Conservation (phyloP, 768 basidiomycete genomes). For the Clathrus columnatus region DNA sequence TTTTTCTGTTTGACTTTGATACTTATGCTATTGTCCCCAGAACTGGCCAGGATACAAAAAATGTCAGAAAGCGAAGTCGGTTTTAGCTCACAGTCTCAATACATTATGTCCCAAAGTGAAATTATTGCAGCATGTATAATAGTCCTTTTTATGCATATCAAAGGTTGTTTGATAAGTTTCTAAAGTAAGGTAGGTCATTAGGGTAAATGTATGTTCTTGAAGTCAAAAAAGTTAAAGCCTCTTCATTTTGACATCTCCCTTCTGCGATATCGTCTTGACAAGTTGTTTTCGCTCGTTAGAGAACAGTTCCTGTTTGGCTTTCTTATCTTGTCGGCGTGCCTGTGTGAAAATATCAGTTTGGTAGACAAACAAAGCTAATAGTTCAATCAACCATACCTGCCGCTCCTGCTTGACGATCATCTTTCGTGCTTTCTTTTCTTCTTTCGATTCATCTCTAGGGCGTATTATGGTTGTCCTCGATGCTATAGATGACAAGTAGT, state of each 20-base stretch:
- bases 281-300: slow-evolving; percentile 54
- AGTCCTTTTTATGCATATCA: no score
- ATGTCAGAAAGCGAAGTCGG: slow-evolving; percentile 5
- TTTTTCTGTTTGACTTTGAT: background rate
- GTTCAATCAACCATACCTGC: slow-evolving; percentile 25
- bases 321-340: slow-evolving; percentile 57
- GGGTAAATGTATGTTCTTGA: no score
- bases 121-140: no score
- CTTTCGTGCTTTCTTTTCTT: slow-evolving; percentile 68
- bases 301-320: slow-evolving; percentile 54
- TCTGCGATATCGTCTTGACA: slow-evolving; percentile 37
- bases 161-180: no score
- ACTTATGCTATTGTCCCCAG: background rate
- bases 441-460: slow-evolving; percentile 65
- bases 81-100: background rate
- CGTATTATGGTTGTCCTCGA: slow-evolving; percentile 51
- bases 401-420: slow-evolving; percentile 57
- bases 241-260: slow-evolving; percentile 37
- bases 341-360: background rate
- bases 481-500: slow-evolving; percentile 23
- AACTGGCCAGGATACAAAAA: slow-evolving; percentile 5
- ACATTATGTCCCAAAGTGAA: no score
- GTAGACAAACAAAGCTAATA: background rate
- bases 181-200: no score
- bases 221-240: slow-evolving; percentile 33